Percentiles rank a stretch among this genome's conserved stretches.
phyloP scores from a whole-genome alignment of 148 eudicot species.

The Rhododendron vialii region DNA sequence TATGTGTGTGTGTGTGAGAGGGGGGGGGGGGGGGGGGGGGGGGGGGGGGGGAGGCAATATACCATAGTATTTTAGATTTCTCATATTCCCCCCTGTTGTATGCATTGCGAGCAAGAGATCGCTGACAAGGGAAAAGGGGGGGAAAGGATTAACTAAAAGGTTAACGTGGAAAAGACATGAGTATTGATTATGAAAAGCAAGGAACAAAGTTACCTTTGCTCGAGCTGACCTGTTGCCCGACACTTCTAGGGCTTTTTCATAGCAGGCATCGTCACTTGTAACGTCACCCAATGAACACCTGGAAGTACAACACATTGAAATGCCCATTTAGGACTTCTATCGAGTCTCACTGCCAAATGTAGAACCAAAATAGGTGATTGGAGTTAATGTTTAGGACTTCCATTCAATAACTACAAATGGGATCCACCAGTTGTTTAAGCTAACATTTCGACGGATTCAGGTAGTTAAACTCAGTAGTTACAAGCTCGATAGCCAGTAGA shows the following conservation, averaged over 20 bases:
- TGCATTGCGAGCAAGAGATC: conserved; percentile 94
- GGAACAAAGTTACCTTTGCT: conserved; percentile 57
- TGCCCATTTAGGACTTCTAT: background rate
- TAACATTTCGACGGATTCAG: background rate
- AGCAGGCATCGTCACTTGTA: conserved; percentile 71
- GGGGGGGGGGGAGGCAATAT: conserved; percentile 6
- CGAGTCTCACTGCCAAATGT: background rate
- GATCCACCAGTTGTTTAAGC: background rate
- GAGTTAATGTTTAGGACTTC: background rate
- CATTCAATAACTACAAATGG: background rate
- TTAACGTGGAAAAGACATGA: background rate
- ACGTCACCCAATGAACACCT: conserved; percentile 97
- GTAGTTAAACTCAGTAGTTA: background rate
- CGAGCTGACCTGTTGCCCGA: conserved; percentile 75
- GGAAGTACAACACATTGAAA: background rate
- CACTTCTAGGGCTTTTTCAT: conserved; percentile 78
- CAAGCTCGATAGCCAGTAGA: background rate
- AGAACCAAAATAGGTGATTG: background rate
- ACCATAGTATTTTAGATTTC: conserved; percentile 66
- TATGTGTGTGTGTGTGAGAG: background rate
- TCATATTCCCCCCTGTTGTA: conserved; percentile 82
- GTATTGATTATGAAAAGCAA: background rate
- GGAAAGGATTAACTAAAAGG: background rate
- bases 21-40: background rate
- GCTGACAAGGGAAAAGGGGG: conserved; percentile 26